These are phyloP conservation scores for Cryphonectria japonica DNA, from an alignment of 2,329 filamentous ascomycete species.

Conservation along the genomic window DNA sequence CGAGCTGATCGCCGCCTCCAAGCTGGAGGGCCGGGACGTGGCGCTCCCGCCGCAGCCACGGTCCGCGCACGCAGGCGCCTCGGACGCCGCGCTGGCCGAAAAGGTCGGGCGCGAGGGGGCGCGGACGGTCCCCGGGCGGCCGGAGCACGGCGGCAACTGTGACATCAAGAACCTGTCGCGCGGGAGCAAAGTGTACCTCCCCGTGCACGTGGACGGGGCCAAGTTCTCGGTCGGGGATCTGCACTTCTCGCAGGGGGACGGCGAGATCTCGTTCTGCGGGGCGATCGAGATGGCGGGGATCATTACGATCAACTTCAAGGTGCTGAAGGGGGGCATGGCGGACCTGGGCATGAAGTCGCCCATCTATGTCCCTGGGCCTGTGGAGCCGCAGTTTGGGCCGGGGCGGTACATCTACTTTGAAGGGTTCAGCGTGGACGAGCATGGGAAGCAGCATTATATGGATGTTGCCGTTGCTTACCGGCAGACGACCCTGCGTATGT, in stretches of 20 bases:
- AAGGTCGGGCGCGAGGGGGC: constrained; percentile 80
- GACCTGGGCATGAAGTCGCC: constrained; percentile 79
- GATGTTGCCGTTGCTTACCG: constrained; percentile 86
- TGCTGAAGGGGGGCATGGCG: constrained; percentile 79
- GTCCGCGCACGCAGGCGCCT: constrained; percentile 75
- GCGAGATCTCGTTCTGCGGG: constrained; percentile 86
- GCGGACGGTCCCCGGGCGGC: constrained; percentile 80
- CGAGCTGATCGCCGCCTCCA: constrained; percentile 73
- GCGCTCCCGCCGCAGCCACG: constrained; percentile 74
- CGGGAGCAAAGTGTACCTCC: constrained; percentile 82
- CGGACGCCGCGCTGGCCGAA: constrained; percentile 59
- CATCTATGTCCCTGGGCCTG: constrained; percentile 83
- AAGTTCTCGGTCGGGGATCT: constrained; percentile 91
- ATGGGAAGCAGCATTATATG: constrained; percentile 87
- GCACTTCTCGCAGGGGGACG: constrained; percentile 87
- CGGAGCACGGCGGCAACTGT: constrained; percentile 88
- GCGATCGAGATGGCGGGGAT: constrained; percentile 94
- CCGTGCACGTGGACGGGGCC: constrained; percentile 82
- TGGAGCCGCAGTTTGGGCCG: constrained; percentile 85
- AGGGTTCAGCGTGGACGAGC: constrained; percentile 86
- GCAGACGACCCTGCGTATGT: constrained; percentile 69
- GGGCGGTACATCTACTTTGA: constrained; percentile 84
- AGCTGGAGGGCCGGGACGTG: constrained; percentile 67
- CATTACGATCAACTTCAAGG: constrained; percentile 87
- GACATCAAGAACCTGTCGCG: constrained; percentile 79